Conservation (phyloP, 371 early-diverging fungal species). For the Umbelopsis sp. region DNA sequence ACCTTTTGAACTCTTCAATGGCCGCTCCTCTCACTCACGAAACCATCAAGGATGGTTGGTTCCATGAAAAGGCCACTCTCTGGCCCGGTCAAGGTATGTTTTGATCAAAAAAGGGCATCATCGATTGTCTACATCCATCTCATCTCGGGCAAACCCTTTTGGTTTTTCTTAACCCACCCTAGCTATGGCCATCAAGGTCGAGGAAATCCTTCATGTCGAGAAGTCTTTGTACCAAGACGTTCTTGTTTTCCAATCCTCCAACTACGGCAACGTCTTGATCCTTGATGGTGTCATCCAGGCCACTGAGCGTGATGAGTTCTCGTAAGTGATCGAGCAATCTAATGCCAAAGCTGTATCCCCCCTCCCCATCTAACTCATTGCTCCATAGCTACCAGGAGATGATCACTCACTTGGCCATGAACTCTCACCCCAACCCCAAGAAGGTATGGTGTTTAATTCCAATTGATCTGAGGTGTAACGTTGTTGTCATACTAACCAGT, state of each 20-base stretch:
- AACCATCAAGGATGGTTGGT: constrained; percentile 93
- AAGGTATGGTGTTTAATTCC: constrained; percentile 53
- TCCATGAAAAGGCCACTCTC: constrained; percentile 88
- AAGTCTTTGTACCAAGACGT: constrained; percentile 95
- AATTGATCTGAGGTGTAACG: background rate
- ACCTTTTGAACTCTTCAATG: constrained; percentile 28
- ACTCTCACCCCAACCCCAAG: constrained; percentile 94
- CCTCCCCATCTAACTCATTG: background rate
- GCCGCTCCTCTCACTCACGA: constrained; percentile 77
- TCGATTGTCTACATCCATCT: background rate
- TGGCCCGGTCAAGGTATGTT: constrained; percentile 95
- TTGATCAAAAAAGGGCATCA: background rate
- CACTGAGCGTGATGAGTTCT: constrained; percentile 97
- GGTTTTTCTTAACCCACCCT: constrained; percentile 11
- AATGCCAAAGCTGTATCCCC: background rate
- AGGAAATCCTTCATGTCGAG: constrained; percentile 92
- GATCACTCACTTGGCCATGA: constrained; percentile 96
- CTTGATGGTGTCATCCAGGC: constrained; percentile 97
- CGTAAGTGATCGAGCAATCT: constrained; percentile 57
- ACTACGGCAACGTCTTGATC: constrained; percentile 95
- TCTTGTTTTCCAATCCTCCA: constrained; percentile 91
- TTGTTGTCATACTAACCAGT: constrained; percentile 24
- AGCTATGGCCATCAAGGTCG: constrained; percentile 94
- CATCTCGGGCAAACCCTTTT: background rate
- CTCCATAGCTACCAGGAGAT: constrained; percentile 89